Conservation (phyloP, 352 stramenopile genomes). For the Pythium biforme region DNA sequence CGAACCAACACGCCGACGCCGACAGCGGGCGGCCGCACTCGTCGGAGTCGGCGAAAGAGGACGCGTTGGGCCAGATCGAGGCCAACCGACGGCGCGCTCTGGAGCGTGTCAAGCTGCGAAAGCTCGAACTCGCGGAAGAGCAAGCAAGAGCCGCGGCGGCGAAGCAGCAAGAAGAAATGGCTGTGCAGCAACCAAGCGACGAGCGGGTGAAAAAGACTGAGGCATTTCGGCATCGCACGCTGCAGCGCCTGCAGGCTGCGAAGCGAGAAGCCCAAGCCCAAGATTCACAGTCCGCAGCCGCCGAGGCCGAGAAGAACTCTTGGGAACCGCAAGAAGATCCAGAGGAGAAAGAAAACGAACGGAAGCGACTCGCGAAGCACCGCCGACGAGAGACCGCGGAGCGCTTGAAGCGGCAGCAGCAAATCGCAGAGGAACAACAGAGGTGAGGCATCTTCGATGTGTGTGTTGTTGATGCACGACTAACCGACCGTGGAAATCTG, state of each 20-base stretch:
- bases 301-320: not conserved
- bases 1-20: conserved; percentile 10
- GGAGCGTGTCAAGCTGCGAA: conserved; percentile 39
- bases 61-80: conserved; percentile 34
- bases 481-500: not conserved
- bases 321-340: conserved; percentile 29
- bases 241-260: conserved; percentile 22
- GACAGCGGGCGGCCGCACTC: not conserved
- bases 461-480: not conserved
- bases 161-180: conserved; percentile 4
- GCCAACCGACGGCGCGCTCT: conserved; percentile 44
- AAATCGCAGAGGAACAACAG: conserved; percentile 41
- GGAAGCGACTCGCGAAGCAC: conserved; percentile 39
- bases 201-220: conserved; percentile 10
- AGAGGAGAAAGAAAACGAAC: conserved; percentile 24
- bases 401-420: conserved; percentile 42
- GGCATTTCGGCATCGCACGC: conserved; percentile 15
- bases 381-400: conserved; percentile 49
- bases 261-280: conserved; percentile 13
- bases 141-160: conserved; percentile 2
- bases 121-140: conserved; percentile 18
- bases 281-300: not conserved
- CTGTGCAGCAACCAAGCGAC: conserved; percentile 9
- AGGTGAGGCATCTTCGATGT: conserved; percentile 28
- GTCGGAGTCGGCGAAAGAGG: conserved; percentile 4